Conservation (phyloP, 179 eudicot genomes). For the Silene coronaria region DNA sequence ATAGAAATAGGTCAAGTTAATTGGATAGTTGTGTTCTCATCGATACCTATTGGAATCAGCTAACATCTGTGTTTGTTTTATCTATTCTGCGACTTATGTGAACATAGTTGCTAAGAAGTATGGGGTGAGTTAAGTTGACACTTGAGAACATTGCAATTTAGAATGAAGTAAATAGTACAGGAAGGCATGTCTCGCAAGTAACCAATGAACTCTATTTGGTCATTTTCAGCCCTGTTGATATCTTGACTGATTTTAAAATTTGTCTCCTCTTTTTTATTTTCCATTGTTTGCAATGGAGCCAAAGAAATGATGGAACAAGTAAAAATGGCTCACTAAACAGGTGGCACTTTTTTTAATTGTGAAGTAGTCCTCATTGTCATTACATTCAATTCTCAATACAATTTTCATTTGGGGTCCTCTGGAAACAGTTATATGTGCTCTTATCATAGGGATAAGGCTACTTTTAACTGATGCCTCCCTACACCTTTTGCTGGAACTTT, state of each 20-base stretch:
- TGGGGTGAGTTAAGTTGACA: constrained; percentile 1
- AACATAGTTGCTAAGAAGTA: constrained; percentile 4
- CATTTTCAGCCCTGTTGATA: neutral
- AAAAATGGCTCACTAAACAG: neutral
- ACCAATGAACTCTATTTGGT: neutral
- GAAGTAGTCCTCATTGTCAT: too few species aligned
- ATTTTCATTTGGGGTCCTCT: too few species aligned
- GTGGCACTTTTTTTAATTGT: neutral
- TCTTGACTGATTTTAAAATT: neutral
- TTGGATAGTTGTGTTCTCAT: neutral
- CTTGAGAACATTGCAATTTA: neutral
- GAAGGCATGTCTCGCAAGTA: neutral
- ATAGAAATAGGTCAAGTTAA: neutral
- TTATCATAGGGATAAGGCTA: too few species aligned
- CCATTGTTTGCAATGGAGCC: neutral
- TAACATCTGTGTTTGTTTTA: neutral
- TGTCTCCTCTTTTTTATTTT: neutral
- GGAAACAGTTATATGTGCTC: too few species aligned
- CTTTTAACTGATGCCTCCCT: too few species aligned
- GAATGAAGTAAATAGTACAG: neutral
- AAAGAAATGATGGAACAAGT: neutral
- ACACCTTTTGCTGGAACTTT: neutral
- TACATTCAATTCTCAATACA: too few species aligned
- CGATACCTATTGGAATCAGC: neutral
- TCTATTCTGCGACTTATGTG: neutral